Conservation (phyloP, 768 basidiomycete genomes). For the Suillus subaureus region DNA sequence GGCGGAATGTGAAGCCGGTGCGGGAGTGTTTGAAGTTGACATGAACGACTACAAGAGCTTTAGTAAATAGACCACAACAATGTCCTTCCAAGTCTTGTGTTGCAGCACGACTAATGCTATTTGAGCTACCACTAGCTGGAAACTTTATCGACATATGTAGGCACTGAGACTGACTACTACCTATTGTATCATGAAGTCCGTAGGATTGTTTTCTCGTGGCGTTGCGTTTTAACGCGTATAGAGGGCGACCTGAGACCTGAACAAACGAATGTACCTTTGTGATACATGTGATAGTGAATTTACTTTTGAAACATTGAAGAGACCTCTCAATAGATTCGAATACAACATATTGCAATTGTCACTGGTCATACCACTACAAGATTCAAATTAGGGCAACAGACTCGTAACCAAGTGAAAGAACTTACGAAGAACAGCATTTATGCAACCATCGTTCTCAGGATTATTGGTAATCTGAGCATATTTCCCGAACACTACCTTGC, state of each 20-base stretch:
- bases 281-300: neutral
- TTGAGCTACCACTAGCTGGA: neutral
- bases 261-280: neutral
- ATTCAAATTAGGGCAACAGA: neutral
- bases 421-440: constrained; percentile 91
- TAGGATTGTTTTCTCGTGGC: neutral
- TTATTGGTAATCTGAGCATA: constrained; percentile 95
- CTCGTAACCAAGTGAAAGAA: constrained; percentile 19
- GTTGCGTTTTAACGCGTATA: neutral
- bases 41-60: constrained; percentile 22
- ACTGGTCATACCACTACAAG: neutral
- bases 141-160: neutral
- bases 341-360: neutral
- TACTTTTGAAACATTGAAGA: constrained; percentile 1
- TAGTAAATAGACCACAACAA: constrained; percentile 26
- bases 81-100: neutral
- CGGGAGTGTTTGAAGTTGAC: constrained; percentile 33
- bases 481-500: constrained; percentile 92
- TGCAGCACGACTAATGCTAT: neutral
- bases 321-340: neutral
- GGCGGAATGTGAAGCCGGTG: constrained; percentile 29
- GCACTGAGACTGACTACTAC: neutral
- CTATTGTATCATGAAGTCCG: neutral
- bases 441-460: constrained; percentile 95
- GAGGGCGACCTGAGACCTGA: neutral